Evolutionary conservation across 129 eudicot species (phyloP), one percentile per base, ranked within the genome.

Genomic region (Flaveria brownii): DNA sequence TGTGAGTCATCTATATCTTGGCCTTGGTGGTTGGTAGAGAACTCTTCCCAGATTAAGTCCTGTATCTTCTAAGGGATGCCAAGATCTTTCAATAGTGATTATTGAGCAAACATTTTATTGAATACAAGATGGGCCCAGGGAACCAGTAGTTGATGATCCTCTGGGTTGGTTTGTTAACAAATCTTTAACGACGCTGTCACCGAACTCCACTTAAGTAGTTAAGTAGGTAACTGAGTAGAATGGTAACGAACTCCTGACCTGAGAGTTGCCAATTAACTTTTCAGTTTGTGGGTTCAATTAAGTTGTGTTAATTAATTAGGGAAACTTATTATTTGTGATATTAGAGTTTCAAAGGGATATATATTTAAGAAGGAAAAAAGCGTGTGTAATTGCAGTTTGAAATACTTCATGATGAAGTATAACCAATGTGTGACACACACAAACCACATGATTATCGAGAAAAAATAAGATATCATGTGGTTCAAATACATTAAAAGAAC

Each of bases 181-280:
- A 65, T 73, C 68, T 73, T 80, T 73, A 69, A 56, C 76, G 75
- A 17, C 61, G 68, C 26, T 73, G 18, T 14, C 69, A 43, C 69
- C 50, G 23, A 51, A 79, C 68, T 63, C 41, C 73, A 80, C 70
- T 42, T 73, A 64, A 52, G 74, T 65, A 42, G 79, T 65, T 26
- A 30, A 30, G 36, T 30, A 65, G 79, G 79, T 26, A 80, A 73
- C 59, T 8, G 70, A 73, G 60, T 52, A 13, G 79, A 80, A 70
- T 16, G 15, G 41, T 80, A 80, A 73, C 79, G 22, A 80, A 73
- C 79, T 78, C 69, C 39, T 78, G 25, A 57, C 14, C 67, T 47
- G 33, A 78, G 71, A 55, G 16, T 62, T 73, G 69, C 51, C 62
- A 33, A 78, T 57, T 42, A 60, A 28, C 61, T 51, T 72, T 63